phyloP scores from a whole-genome alignment of 192 early-diverging fungal species.

The Gryganskiella cystojenkinii region DNA sequence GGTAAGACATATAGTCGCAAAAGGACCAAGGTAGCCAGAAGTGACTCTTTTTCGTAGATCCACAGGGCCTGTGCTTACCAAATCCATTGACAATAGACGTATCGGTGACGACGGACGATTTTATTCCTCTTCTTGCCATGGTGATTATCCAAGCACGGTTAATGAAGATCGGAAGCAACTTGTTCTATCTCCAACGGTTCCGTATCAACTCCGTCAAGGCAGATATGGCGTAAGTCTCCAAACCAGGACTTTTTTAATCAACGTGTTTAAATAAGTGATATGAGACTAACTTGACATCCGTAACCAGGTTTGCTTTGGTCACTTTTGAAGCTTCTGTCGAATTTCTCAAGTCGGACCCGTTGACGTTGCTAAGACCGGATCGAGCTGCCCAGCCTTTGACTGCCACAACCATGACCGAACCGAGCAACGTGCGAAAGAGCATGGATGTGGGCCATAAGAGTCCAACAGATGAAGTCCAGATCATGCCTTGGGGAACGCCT shows the following conservation, averaged over 20 bases:
- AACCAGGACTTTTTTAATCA: background rate
- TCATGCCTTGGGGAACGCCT: conserved; percentile 43
- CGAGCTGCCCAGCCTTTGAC: conserved; percentile 24
- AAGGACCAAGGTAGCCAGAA: no score
- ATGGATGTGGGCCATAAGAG: conserved; percentile 16
- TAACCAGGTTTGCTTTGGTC: conserved; percentile 59
- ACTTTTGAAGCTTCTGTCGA: conserved; percentile 60
- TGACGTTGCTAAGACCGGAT: conserved; percentile 42
- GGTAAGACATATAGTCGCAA: conserved; percentile 7
- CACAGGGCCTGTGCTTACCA: no score
- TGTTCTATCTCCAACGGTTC: conserved; percentile 63
- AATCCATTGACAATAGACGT: conserved; percentile 22
- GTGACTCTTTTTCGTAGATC: no score
- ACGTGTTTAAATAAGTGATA: background rate
- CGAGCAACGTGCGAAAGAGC: conserved; percentile 3
- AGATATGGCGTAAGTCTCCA: conserved; percentile 49
- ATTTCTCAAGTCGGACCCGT: conserved; percentile 62
- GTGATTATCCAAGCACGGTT: conserved; percentile 59
- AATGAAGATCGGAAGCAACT: conserved; percentile 53
- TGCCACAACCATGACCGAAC: background rate
- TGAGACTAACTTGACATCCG: background rate
- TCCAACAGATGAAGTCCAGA: conserved; percentile 16
- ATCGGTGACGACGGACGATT: conserved; percentile 64
- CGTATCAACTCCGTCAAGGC: conserved; percentile 58
- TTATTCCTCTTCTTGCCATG: conserved; percentile 65